A percentile compares a stretch with the other conserved stretches of the same genome.
Conservation (phyloP, 2,329 filamentous ascomycete genomes). For the Colletotrichum sublineola region DNA sequence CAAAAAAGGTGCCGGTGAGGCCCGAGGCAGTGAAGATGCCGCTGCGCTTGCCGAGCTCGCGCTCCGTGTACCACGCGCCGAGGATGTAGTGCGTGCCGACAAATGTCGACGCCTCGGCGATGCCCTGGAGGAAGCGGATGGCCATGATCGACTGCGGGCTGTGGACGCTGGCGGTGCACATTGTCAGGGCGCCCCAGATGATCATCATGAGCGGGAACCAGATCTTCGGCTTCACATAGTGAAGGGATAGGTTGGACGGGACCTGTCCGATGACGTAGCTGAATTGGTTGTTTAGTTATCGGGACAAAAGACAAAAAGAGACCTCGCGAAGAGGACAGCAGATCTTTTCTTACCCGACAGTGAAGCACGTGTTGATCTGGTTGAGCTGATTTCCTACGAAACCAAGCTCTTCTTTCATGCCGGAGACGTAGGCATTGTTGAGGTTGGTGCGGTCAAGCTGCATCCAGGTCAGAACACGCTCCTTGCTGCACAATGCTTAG, state of each 20-base stretch:
- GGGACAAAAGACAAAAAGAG: rapidly evolving
- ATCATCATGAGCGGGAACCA: conserved; percentile 76
- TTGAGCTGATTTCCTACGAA: conserved; percentile 58
- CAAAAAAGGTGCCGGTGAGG: conserved; percentile 71
- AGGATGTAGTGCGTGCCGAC: conserved; percentile 60
- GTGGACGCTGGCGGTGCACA: conserved; percentile 68
- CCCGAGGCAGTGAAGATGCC: conserved; percentile 74
- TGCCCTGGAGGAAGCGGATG: conserved; percentile 56
- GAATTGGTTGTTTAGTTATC: background rate
- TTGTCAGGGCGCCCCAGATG: conserved; percentile 73
- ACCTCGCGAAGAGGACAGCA: background rate
- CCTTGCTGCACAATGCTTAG: background rate
- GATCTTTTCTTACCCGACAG: conserved; percentile 53
- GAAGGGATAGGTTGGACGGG: conserved; percentile 71
- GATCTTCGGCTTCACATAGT: conserved; percentile 72
- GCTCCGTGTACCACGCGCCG: conserved; percentile 71
- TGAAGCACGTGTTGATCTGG: conserved; percentile 66
- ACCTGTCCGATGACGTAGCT: conserved; percentile 68
- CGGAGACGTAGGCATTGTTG: conserved; percentile 55
- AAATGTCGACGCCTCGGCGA: conserved; percentile 56
- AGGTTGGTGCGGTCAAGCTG: conserved; percentile 46
- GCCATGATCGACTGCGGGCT: conserved; percentile 67
- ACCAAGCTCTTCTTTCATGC: conserved; percentile 54
- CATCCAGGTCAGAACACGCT: background rate
- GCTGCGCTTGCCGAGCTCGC: conserved; percentile 72